Conservation (phyloP, 208 protist species). For the Spongospora subterranea region DNA sequence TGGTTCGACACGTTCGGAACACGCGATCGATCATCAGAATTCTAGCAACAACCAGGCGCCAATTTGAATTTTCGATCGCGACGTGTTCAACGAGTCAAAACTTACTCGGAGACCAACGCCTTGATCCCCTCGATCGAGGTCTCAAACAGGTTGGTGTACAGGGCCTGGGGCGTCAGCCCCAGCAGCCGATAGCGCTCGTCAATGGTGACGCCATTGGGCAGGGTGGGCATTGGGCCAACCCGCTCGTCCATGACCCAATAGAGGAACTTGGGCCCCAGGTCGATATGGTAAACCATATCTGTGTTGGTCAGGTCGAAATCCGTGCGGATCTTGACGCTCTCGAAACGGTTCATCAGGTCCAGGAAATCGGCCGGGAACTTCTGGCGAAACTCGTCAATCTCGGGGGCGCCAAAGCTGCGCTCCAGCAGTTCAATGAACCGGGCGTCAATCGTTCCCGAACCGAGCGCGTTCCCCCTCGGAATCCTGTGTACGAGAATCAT, state of each 20-base stretch:
- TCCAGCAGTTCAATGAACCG: conserved; percentile 3
- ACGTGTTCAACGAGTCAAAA: neutral
- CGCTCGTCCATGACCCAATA: neutral
- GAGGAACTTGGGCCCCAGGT: neutral
- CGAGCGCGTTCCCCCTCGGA: neutral
- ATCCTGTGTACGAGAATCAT: neutral
- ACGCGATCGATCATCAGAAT: neutral
- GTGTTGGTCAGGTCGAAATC: neutral
- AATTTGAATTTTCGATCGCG: neutral
- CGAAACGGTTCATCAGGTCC: neutral
- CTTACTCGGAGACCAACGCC: neutral
- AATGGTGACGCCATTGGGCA: conserved; percentile 8
- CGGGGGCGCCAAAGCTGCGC: neutral
- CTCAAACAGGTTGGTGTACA: neutral
- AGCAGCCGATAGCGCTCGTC: neutral
- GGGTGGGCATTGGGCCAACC: neutral
- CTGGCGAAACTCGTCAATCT: neutral
- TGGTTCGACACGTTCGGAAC: neutral
- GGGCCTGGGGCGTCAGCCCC: neutral
- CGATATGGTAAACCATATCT: neutral
- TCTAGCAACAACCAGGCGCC: neutral
- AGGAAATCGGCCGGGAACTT: neutral
- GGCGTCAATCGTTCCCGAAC: neutral
- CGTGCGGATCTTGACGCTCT: neutral
- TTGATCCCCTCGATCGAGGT: neutral